Conservation (phyloP, 1,139 yeast genomes). For the Geotrichum citri-aurantii region DNA sequence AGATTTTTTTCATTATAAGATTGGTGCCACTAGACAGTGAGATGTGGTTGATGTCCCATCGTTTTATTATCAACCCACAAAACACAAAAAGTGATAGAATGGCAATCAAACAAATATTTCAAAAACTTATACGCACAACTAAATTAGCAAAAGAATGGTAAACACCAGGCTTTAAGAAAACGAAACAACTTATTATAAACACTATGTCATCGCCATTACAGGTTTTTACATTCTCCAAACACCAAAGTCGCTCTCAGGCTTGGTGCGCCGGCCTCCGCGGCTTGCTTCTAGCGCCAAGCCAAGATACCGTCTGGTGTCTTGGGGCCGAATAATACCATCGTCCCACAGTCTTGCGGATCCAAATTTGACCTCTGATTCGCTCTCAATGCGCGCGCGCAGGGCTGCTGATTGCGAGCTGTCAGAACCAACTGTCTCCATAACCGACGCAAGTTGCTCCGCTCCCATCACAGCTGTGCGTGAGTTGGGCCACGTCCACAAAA, state of each 20-base stretch:
- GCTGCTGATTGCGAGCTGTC: conserved; percentile 25
- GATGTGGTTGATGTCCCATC: too few relatives aligned
- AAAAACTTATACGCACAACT: too few relatives aligned
- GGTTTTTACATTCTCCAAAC: conserved; percentile 37
- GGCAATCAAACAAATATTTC: too few relatives aligned
- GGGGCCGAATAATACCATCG: conserved; percentile 35
- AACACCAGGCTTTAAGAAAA: too few relatives aligned
- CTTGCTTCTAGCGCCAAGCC: conserved; percentile 34
- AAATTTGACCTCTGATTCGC: conserved; percentile 31
- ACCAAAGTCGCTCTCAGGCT: conserved; percentile 29
- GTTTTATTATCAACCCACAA: too few relatives aligned
- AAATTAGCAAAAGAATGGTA: too few relatives aligned
- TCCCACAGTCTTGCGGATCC: conserved; percentile 37
- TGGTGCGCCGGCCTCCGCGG: conserved; percentile 23
- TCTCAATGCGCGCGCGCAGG: conserved; percentile 31
- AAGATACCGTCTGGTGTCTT: conserved; percentile 32
- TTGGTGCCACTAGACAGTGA: too few relatives aligned
- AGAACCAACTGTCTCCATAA: conserved; percentile 34
- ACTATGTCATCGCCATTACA: too few relatives aligned
- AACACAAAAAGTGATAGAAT: too few relatives aligned
- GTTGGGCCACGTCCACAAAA: conserved; percentile 37
- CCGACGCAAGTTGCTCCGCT: conserved; percentile 35
- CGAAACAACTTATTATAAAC: too few relatives aligned
- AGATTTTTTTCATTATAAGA: too few relatives aligned
- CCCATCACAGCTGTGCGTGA: conserved; percentile 38